Percentiles rank a stretch among this genome's conserved stretches.
phyloP scores from a whole-genome alignment of 2,329 filamentous ascomycete genomes.

The Saccharata proteae region DNA sequence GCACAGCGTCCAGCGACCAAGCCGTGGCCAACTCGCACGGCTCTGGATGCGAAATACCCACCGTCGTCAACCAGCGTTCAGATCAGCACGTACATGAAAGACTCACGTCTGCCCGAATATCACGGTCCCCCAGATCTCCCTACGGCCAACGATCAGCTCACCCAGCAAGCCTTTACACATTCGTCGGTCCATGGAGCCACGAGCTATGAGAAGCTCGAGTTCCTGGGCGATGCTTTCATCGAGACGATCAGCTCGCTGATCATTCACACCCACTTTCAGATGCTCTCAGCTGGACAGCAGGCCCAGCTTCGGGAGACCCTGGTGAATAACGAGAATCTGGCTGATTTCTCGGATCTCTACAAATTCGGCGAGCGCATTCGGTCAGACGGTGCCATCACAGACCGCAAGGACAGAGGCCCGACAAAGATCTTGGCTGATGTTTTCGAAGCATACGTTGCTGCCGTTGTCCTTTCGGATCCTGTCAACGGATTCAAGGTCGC shows the following conservation, averaged over 20 bases:
- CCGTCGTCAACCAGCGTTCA: too few relatives aligned
- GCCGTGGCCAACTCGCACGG: too few relatives aligned
- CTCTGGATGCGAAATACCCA: too few relatives aligned
- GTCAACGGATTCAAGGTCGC: too few relatives aligned
- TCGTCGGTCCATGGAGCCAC: too few relatives aligned
- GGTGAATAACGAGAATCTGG: conserved; percentile 69
- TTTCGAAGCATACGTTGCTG: conserved; percentile 83
- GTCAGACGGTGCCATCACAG: conserved; percentile 26
- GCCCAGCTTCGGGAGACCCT: conserved; percentile 70
- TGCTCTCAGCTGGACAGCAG: conserved; percentile 53
- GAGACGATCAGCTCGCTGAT: conserved; percentile 67
- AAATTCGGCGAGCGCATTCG: conserved; percentile 53
- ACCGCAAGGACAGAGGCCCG: conserved; percentile 14
- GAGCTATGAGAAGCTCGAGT: conserved; percentile 82
- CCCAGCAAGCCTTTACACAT: too few relatives aligned
- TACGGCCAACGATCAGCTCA: too few relatives aligned
- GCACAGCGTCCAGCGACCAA: too few relatives aligned
- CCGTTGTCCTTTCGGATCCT: too few relatives aligned
- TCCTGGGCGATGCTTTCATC: conserved; percentile 77
- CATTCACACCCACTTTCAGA: conserved; percentile 60
- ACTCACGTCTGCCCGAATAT: too few relatives aligned
- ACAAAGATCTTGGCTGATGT: conserved; percentile 73
- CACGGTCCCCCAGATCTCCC: too few relatives aligned
- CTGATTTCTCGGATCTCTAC: conserved; percentile 57
- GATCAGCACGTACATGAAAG: too few relatives aligned